Base-by-base conservation (phyloP, 2,329 filamentous ascomycete genomes). In the Pseudocercospora crystallina region DNA sequence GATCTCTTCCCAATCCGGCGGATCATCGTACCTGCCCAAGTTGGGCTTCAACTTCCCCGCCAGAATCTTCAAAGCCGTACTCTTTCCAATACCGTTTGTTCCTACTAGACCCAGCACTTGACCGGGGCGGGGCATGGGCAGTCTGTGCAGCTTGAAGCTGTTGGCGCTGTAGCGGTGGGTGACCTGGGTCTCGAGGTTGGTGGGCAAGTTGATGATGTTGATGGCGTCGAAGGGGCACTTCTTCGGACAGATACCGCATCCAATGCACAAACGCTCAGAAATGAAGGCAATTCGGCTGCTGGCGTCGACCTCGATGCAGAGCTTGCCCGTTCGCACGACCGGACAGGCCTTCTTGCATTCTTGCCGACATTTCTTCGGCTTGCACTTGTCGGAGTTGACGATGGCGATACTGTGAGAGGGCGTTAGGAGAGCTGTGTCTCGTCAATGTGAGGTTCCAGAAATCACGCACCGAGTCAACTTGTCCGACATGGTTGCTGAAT, bases 61-160 rank as follows among this genome's bases (percentile, higher is more conserved):
- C 66, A 99, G 84, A 71, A 99, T 96, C 80, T 99, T 99, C 72
- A 99, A 78, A 8, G 94, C 95, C n/a, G 94, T 99, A 78, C 90
- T 96, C 84, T 99, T 99, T 75, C 94, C 94, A 66, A 97, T 99
- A 90, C 95, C 94, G 84, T 99, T 99, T 65, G 94, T 97, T 72
- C 94, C 95, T 38, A 99, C 95, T 45, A 99, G 81, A 78, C 94
- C 94, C 51, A 99, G 77, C 29, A 99, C 95, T 70, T 97, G 90
- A 57, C 94, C 94, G 30, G 94, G 92, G 54, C 94, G 86, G 58
- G 94, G 94, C 82, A 92, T 96, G 51, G 95, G 94, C 68, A 97
- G 81, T 65, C 95, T 86, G 75, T 99, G 94, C 61, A 99, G 84
- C 81, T 99, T 99, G 84, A 99, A 99, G 78, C 91, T 96, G 81